Base-by-base conservation (phyloP, 768 basidiomycete genomes). In the Hericium coralloides region DNA sequence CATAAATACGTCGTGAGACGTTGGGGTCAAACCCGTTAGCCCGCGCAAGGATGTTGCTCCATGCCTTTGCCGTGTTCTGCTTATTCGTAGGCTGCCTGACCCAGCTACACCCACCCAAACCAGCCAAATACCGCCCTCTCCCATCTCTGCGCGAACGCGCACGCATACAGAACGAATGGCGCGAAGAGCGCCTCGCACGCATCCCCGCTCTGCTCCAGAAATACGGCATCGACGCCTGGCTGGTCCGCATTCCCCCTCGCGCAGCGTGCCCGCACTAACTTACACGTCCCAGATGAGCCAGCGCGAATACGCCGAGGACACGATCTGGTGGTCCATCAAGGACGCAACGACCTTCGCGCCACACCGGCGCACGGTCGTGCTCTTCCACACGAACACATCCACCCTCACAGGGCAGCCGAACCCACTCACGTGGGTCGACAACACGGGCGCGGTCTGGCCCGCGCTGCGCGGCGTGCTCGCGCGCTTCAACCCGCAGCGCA, bases 231-330 rank as follows among this genome's bases (percentile, higher is more conserved):
- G 72, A 73, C 55, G 73, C 73, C 8, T 77, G 76, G 75, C 67
- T 78, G 57, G 76, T 75, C 52, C 58, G 69, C 60, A 38, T n/a
- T 25, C 43, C 8, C 38, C 18, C 26, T 17, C 17, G 31, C 39
- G 15, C 14, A 55, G 49, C 57, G 23, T 55, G 31, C 52, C 22
- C 12, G 39, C 12, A 22, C 45, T 45, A 20, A 45, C 43, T 10
- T 7, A 20, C 18, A 12, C 18, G 2, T 8, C 15, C n/a, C 62
- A 79, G 76, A 71, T 77, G 63, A 68, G 67, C 54, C 74, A 76
- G 68, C 69, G 77, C 38, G 80, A 81, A 59, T 76, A 79, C 59
- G 79, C 79, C 2, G 80, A 81, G 57, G 80, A 81, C 61, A 76
- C 78, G 6, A 67, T 77, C 14, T 80, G 79, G 74, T 74, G 76